Percentiles rank a stretch among this genome's conserved stretches.
Evolutionary conservation across 352 stramenopile genomes (phyloP).

Genomic region (Phytophthora uliginosa): DNA sequence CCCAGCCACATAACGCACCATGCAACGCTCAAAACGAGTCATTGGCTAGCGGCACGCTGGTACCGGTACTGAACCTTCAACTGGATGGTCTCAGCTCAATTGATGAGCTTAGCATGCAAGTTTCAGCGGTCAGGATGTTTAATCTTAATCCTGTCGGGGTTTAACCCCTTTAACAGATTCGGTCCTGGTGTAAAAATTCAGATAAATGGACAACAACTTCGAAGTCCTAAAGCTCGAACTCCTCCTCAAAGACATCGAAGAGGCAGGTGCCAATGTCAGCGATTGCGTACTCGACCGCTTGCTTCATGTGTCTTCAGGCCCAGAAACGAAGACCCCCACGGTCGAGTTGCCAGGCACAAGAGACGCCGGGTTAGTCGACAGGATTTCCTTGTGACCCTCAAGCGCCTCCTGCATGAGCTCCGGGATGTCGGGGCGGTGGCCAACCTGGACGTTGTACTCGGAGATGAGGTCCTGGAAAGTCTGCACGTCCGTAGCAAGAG

Average conservation of each 20-base stretch:
- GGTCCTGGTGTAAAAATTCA: too few species aligned
- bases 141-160: background rate
- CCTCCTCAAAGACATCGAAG: conserved; percentile 42
- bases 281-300: conserved; percentile 25
- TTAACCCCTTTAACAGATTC: too few species aligned
- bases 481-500: conserved; percentile 20
- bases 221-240: conserved; percentile 37
- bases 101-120: background rate
- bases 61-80: background rate
- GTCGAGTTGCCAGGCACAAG: conserved; percentile 15
- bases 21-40: background rate
- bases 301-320: conserved; percentile 45
- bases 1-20: background rate
- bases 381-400: conserved; percentile 15
- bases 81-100: background rate
- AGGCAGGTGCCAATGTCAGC: conserved; percentile 20
- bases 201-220: too few species aligned
- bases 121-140: background rate
- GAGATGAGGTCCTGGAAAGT: conserved; percentile 32
- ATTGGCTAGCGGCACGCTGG: background rate
- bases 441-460: conserved; percentile 39
- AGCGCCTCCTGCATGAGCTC: conserved; percentile 40
- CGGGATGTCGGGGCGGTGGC: conserved; percentile 35
- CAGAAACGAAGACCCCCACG: conserved; percentile 56
- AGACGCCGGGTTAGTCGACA: background rate